phyloP scores from a whole-genome alignment of 2,329 filamentous ascomycete genomes.

The Beauveria bassiana region DNA sequence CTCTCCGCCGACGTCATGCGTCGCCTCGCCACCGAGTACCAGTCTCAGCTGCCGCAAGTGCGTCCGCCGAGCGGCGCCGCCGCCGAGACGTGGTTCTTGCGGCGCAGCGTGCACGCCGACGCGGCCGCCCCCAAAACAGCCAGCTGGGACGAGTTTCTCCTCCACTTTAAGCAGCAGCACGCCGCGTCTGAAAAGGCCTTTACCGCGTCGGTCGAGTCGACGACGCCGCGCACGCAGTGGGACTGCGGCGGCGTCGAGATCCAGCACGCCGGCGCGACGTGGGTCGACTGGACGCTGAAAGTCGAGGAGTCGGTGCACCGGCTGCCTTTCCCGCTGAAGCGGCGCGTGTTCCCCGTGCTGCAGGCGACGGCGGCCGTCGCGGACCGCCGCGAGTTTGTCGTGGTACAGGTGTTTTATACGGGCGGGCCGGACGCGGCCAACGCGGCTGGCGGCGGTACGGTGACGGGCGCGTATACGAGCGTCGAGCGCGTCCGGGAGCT shows the following conservation, averaged over 20 bases:
- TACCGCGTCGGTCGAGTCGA: constrained; percentile 29
- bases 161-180: constrained; percentile 45
- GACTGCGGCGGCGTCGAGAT: constrained; percentile 34
- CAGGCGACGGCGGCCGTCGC: constrained; percentile 46
- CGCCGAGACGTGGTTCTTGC: constrained; percentile 55
- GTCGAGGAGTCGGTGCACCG: constrained; percentile 61
- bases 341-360: constrained; percentile 60
- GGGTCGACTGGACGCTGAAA: constrained; percentile 39
- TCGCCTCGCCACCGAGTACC: constrained; percentile 26
- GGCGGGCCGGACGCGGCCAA: constrained; percentile 28
- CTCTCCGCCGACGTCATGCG: constrained; percentile 38
- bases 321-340: constrained; percentile 50
- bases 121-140: constrained; percentile 44
- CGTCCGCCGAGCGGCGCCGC: constrained; percentile 15
- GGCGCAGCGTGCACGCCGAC: constrained; percentile 55
- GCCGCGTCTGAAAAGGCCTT: constrained; percentile 33
- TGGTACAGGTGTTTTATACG: constrained; percentile 48
- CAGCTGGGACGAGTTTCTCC: constrained; percentile 55
- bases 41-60: constrained; percentile 18
- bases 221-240: constrained; percentile 35
- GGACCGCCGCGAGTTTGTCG: constrained; percentile 41
- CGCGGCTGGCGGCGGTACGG: constrained; percentile 35
- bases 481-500: constrained; percentile 53
- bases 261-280: constrained; percentile 30
- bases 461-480: constrained; percentile 55